phyloP scores from a whole-genome alignment of 1,284 basidiomycete genomes.

The Puccinia hordei region DNA sequence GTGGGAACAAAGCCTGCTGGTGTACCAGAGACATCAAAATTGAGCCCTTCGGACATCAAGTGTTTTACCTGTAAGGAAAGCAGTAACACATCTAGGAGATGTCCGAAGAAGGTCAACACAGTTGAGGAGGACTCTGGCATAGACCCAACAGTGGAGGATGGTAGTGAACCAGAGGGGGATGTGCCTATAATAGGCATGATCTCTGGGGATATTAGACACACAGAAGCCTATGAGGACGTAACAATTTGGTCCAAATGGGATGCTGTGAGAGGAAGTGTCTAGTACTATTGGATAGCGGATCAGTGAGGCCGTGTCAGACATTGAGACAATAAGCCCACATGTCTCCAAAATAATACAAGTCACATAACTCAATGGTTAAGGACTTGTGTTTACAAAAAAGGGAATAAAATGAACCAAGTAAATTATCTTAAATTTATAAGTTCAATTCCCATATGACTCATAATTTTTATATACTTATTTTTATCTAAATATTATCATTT shows the following conservation, averaged over 20 bases:
- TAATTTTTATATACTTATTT: too few species aligned
- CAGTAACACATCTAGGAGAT: background rate
- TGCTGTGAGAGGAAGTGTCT: background rate
- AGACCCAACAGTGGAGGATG: background rate
- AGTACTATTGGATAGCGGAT: background rate
- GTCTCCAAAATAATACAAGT: too few species aligned
- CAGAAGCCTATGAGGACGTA: background rate
- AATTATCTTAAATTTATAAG: too few species aligned
- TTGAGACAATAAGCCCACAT: too few species aligned
- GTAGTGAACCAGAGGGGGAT: background rate
- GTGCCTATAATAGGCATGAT: background rate
- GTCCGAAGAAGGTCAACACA: background rate
- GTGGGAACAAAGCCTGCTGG: background rate
- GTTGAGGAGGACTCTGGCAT: background rate
- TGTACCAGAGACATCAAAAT: background rate
- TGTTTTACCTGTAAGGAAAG: background rate
- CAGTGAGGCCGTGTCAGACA: background rate
- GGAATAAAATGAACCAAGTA: too few species aligned
- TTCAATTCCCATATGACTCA: too few species aligned
- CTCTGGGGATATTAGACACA: background rate
- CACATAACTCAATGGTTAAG: too few species aligned
- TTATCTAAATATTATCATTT: too few species aligned
- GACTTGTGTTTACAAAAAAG: too few species aligned
- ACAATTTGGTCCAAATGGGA: background rate
- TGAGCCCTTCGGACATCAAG: too few species aligned